Conservation (phyloP, 2,329 filamentous ascomycete genomes). For the Triangularia verruculosa region DNA sequence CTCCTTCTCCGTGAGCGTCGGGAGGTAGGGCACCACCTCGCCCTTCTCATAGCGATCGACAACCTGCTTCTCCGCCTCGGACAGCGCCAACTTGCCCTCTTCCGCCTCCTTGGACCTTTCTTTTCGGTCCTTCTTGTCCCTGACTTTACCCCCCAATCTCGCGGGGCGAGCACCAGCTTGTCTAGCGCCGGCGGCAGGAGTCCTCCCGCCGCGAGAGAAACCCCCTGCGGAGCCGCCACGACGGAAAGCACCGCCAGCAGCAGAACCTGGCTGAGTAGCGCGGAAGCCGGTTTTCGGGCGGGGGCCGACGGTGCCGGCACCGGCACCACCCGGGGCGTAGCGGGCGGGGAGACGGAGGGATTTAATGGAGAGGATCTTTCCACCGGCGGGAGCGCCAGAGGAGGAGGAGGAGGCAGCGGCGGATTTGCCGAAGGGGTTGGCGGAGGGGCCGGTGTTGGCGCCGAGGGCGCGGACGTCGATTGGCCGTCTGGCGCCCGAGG, state of each 20-base stretch:
- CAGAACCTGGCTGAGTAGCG: neutral
- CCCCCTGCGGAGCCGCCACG: neutral
- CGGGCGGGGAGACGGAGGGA: conserved; percentile 21
- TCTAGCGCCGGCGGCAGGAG: neutral
- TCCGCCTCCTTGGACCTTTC: neutral
- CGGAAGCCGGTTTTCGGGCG: neutral
- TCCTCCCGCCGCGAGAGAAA: neutral
- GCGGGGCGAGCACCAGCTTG: neutral
- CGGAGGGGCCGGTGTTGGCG: conserved; percentile 5
- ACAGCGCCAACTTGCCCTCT: conserved; percentile 19
- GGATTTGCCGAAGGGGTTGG: neutral
- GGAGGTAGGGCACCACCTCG: conserved; percentile 32
- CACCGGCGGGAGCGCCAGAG: neutral
- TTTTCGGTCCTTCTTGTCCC: neutral
- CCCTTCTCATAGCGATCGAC: conserved; percentile 33
- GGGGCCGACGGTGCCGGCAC: neutral
- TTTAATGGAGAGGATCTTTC: conserved; percentile 32
- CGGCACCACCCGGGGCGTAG: neutral
- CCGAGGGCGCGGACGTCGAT: conserved; percentile 9
- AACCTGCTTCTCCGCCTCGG: conserved; percentile 27
- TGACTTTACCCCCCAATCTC: neutral
- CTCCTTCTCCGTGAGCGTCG: conserved; percentile 33
- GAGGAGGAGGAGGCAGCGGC: neutral
- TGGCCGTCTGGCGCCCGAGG: neutral
- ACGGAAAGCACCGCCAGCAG: neutral